Evolutionary conservation across 2,329 filamentous ascomycete species (phyloP).

Genomic region (Rutstroemia sydowiana): DNA sequence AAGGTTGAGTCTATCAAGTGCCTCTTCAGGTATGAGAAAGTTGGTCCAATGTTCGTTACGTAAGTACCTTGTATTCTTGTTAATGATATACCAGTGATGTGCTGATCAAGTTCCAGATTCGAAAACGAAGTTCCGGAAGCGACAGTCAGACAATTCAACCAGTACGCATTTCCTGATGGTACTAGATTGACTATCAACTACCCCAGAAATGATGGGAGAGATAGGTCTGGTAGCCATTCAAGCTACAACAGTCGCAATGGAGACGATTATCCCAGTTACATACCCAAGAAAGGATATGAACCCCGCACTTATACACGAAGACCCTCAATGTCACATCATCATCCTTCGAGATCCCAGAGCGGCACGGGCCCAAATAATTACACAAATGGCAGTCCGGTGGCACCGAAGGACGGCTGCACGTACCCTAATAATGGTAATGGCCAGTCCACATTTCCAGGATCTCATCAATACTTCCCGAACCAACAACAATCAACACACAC

Average conservation of each 20-base stretch:
- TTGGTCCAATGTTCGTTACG: constrained; percentile 17
- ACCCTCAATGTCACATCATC: constrained; percentile 4
- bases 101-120: neutral
- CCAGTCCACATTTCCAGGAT: neutral
- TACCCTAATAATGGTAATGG: neutral
- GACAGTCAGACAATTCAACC: constrained; percentile 6
- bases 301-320: neutral
- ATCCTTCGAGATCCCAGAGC: constrained; percentile 6
- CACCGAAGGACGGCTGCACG: neutral
- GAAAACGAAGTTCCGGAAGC: neutral
- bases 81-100: neutral
- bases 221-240: constrained; percentile 11
- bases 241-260: constrained; percentile 5
- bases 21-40: neutral
- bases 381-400: neutral
- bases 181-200: neutral
- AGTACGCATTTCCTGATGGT: constrained; percentile 1
- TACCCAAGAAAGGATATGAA: neutral
- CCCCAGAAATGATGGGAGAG: constrained; percentile 3
- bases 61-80: constrained; percentile 12
- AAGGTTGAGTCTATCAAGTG: constrained; percentile 20
- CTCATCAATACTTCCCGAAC: neutral
- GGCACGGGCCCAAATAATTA: neutral
- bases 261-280: neutral
- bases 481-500: neutral